Evolutionary conservation across 2,329 filamentous ascomycete genomes (phyloP), one percentile per base, ranked within the genome.

Genomic region (Cryphonectria naterciae): DNA sequence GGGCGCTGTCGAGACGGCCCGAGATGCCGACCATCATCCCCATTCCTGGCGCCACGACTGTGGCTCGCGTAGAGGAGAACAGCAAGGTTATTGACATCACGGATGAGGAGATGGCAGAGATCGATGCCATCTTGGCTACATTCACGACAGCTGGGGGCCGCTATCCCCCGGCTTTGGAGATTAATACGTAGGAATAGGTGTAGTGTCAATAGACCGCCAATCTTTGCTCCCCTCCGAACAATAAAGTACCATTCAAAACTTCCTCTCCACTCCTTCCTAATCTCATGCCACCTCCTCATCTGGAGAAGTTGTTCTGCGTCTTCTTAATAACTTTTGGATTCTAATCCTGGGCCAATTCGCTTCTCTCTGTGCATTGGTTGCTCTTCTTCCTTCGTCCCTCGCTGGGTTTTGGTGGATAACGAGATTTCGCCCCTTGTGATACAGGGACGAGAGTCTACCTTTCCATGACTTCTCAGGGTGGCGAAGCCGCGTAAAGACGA

Each of bases 41-140:
- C 2, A 87, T 88, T 65, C 86, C 86, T 1, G 85, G 85, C 2
- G 81, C 85, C 17, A 84, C 82, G 0, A 84, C 78, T 10, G 77
- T 76, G 37, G 79, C 76, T 37, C 80, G 85, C 35, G 79, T 87
- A 10, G 52, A 61, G 52, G 86, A 89, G 78, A 89, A 89, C 73
- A 76, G 78, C 68, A 80, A 78, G 70, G 66, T 78, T 25, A 76
- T 83, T 3, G 74, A 76, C 6, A 75, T 86, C 35, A 80, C 75
- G 2, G 74, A 78, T 8, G 78, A 76, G 1, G 84, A 85, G 25
- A 46, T 82, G 69, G 75, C 72, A 4, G 79, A 80, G 49, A 80
- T 85, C 58, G 79, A 84, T 70, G 68, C 60, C 11, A 69, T 75
- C 17, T 46, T 74, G 52, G 37, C 64, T 43, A 68, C 67, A 49